Base-by-base conservation (phyloP, 371 early-diverging fungal genomes). In the Saksenaea vasiformis region DNA sequence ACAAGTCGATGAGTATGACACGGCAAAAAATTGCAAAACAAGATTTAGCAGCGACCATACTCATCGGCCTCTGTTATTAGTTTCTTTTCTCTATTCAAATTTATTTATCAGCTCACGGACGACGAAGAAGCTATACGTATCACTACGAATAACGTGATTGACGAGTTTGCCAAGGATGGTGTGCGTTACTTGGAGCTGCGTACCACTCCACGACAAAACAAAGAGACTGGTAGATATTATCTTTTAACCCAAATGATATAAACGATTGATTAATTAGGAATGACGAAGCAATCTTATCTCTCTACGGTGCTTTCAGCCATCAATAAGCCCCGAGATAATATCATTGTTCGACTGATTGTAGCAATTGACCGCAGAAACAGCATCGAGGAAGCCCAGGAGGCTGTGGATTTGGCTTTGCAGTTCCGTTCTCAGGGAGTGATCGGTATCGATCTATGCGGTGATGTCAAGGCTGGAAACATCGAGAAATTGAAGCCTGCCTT, bases 381-480 rank as follows among this genome's bases (percentile, higher is more conserved):
- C 0, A 56, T 82, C 2, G 83, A 87, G 35, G 79, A 79, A 44
- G 85, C 86, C 19, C 62, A 83, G 57, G 83, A 86, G 27, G 78
- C 74, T 1, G 82, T 88, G 10, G 77, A 82, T 60, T 71, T 88
- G 38, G 90, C 89, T 3, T 24, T 83, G 7, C 47, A 65, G 14
- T 82, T 76, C 62, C 66, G 74, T 17, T 62, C 73, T 13, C 64
- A 62, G 2, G 83, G 79, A 47, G 69, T 88, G 0, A 86, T 90
- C 0, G 90, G 86, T 5, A 76, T 90, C 22, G 90, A 90, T 69
- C 76, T 90, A 8, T 87, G 88, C 65, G 89, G 89, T 24, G 84
- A 90, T 69, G 81, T 79, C 10, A 65, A 62, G 26, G 66, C 58
- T 14, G 88, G 86, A 0, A 64, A 68, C 14, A 82, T 86, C 71